phyloP scores from a whole-genome alignment of 2,329 filamentous ascomycete genomes.

The Claviceps fusiformis region DNA sequence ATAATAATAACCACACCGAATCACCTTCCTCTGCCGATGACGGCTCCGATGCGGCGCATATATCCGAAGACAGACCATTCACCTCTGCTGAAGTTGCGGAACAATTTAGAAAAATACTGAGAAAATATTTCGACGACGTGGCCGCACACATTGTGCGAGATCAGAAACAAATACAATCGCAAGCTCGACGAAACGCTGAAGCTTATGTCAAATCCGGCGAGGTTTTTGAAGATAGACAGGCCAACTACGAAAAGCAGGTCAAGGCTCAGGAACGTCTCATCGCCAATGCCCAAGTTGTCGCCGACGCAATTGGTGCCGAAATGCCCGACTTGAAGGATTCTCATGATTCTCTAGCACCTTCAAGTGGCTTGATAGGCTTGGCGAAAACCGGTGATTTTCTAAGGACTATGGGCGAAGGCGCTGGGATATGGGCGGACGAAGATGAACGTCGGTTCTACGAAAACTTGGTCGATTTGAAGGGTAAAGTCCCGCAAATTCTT shows the following conservation, averaged over 20 bases:
- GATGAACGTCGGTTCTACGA: conserved; percentile 97
- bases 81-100: conserved; percentile 65
- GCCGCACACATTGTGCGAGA: conserved; percentile 80
- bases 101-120: conserved; percentile 73
- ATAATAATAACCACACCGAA: conserved; percentile 13
- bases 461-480: conserved; percentile 86
- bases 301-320: conserved; percentile 74
- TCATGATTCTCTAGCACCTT: conserved; percentile 50
- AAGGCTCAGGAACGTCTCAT: conserved; percentile 87
- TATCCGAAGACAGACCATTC: conserved; percentile 55
- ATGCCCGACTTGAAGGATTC: conserved; percentile 90
- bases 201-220: conserved; percentile 97
- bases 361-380: conserved; percentile 73
- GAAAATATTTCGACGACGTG: conserved; percentile 84
- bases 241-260: conserved; percentile 86
- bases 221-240: conserved; percentile 92
- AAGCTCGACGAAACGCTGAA: conserved; percentile 90
- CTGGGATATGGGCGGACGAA: conserved; percentile 97
- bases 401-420: conserved; percentile 74
- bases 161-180: conserved; percentile 73
- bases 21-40: conserved; percentile 34
- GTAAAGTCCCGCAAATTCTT: conserved; percentile 85
- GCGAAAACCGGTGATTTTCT: conserved; percentile 92
- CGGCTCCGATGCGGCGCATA: conserved; percentile 25
- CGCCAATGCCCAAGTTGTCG: conserved; percentile 78